Base-by-base conservation (phyloP, 2,329 filamentous ascomycete genomes). In the Rutstroemia sydowiana region DNA sequence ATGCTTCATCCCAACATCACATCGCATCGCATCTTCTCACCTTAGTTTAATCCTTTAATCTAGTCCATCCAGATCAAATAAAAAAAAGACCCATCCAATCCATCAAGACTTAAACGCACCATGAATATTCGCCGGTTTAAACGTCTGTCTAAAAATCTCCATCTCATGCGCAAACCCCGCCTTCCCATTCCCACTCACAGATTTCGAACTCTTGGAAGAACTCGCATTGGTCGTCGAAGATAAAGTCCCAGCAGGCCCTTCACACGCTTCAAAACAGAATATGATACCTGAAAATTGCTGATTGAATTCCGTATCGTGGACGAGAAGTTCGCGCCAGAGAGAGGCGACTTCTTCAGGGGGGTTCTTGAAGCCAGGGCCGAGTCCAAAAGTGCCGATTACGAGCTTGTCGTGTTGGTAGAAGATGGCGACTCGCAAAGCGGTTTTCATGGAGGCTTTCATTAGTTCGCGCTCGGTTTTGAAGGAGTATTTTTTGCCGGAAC, bases 401-500 rank as follows among this genome's bases (percentile, higher is more conserved):
- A 85, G 71, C 53, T 75, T 73, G 37, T 72, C 69, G 61, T 82
- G 79, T 53, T 73, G 71, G 60, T 80, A 75, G 61, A 75, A 78
- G 16, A 78, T 78, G 57, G 85, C 87, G 56, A 89, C 87, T 43
- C 82, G 77, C 16, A 90, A 76, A 2, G 85, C 82, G 1, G 81
- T 79, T 20, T 81, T 79, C 66, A 90, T 83, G 69, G 89, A 88
- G 61, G 85, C 82, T 61, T 76, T 77, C 69, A 88, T 85, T 65
- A 88, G 75, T 58, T 86, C 81, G 55, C 78, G 78, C 68, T 90
- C 87, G 61, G 83, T 75, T 3, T 75, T 73, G 66, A 91, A 90
- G 0, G 84, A 85, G 68, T 88, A 90, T 57, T 79, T 79, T 55
- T 73, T 74, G n/a, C 81, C 82, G 45, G 75, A 73, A 54, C 81